These are phyloP conservation scores for Trichothecium roseum DNA, from an alignment of 2,329 filamentous ascomycete genomes.

Conservation along the genomic window DNA sequence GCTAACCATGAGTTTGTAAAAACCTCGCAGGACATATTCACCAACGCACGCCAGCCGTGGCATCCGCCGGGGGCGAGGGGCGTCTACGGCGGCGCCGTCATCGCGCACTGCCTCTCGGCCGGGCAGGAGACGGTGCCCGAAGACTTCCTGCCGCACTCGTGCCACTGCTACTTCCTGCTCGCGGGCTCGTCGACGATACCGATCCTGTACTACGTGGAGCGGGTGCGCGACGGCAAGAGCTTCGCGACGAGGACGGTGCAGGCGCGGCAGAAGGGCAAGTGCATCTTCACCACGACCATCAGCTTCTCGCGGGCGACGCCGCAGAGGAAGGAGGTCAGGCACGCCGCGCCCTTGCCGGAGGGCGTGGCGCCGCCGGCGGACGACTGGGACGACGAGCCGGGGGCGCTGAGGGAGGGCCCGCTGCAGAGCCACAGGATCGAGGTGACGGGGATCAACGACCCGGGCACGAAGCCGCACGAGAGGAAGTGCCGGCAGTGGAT, in stretches of 20 bases:
- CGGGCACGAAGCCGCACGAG: constrained; percentile 45
- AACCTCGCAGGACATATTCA: constrained; percentile 72
- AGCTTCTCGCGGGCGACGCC: constrained; percentile 60
- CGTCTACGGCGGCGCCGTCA: constrained; percentile 87
- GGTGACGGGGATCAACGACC: constrained; percentile 22
- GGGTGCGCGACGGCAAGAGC: constrained; percentile 79
- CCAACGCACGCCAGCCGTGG: constrained; percentile 86
- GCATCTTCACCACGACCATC: constrained; percentile 93
- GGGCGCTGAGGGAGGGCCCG: constrained; percentile 34
- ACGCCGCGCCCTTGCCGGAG: constrained; percentile 51
- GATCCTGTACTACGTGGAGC: constrained; percentile 90
- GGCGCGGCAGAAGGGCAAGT: constrained; percentile 74
- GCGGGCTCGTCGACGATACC: constrained; percentile 78
- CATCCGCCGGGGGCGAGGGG: constrained; percentile 85
- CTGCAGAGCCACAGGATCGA: constrained; percentile 33
- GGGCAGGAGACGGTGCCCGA: constrained; percentile 77
- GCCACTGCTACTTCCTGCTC: constrained; percentile 98
- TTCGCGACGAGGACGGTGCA: constrained; percentile 95
- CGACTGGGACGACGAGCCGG: constrained; percentile 29
- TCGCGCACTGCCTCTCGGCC: constrained; percentile 81
- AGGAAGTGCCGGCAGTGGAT: constrained; percentile 67
- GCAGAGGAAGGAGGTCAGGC: constrained; percentile 43
- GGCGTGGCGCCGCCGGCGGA: constrained; percentile 27
- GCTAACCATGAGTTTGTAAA: not conserved
- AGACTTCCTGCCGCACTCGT: constrained; percentile 80